Percentiles rank a stretch among this genome's conserved stretches.
These are phyloP conservation scores for Onygenales sp. DNA, from an alignment of 2,329 filamentous ascomycete species.

Conservation along the genomic window DNA sequence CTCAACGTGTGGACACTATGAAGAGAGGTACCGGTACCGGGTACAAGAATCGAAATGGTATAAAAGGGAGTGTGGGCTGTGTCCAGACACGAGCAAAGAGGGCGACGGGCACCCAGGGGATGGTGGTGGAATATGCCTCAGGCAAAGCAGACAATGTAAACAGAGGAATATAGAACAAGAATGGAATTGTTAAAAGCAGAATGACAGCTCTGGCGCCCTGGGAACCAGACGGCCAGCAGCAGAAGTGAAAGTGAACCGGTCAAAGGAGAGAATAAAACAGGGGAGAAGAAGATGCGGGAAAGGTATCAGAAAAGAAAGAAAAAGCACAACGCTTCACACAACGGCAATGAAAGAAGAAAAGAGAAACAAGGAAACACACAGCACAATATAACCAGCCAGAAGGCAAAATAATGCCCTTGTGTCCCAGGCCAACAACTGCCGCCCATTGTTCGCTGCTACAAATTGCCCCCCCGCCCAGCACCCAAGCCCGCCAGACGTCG, in stretches of 20 bases:
- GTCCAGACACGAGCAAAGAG: not conserved
- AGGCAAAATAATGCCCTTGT: not conserved
- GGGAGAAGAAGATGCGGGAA: not conserved
- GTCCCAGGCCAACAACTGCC: no score
- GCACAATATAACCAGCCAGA: not conserved
- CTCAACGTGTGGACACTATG: not conserved
- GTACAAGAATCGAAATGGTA: conserved; percentile 4
- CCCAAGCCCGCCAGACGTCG: no score
- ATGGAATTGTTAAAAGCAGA: not conserved
- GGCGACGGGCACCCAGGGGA: no score
- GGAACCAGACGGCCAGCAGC: not conserved
- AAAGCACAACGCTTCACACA: not conserved
- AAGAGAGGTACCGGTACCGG: not conserved
- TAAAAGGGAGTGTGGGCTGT: not conserved
- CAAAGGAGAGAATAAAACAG: not conserved
- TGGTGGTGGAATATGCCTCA: no score
- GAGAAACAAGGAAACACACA: not conserved
- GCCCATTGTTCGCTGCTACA: no score
- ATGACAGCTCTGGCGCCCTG: not conserved
- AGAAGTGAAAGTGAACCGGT: not conserved
- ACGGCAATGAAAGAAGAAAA: not conserved
- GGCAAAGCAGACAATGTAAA: not conserved
- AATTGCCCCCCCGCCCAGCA: no score
- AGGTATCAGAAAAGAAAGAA: conserved; percentile 3
- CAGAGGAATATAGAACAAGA: not conserved